Evolutionary conservation across 1,284 basidiomycete genomes (phyloP).

Genomic region (Moniliophthora roreri): DNA sequence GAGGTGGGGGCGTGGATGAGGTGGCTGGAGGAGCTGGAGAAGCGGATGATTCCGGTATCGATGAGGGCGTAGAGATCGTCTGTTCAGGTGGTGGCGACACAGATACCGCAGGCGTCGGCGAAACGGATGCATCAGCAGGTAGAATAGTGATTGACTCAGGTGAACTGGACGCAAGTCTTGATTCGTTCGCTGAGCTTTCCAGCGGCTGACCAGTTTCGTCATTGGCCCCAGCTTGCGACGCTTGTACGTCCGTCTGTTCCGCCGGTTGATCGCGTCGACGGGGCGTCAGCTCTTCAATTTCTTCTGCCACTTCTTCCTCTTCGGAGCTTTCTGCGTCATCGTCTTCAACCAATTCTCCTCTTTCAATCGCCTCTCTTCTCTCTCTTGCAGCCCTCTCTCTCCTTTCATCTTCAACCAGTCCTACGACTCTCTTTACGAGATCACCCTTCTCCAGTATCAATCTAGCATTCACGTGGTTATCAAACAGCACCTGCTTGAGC

Average conservation of each 20-base stretch:
- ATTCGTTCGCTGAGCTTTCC: too few relatives aligned
- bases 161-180: too few relatives aligned
- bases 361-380: conserved; percentile 37
- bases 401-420: conserved; percentile 67
- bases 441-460: conserved; percentile 73
- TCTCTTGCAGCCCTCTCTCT: conserved; percentile 52
- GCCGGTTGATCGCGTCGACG: not conserved
- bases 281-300: not conserved
- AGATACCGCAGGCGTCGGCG: too few relatives aligned
- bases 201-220: too few relatives aligned
- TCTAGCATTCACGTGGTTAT: conserved; percentile 65
- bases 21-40: not conserved
- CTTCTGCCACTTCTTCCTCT: not conserved
- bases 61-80: too few relatives aligned
- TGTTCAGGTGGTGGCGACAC: not conserved
- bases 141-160: too few relatives aligned
- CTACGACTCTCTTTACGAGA: conserved; percentile 66
- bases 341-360: conserved; percentile 30
- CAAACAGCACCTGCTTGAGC: conserved; percentile 76
- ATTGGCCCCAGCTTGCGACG: too few relatives aligned
- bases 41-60: conserved; percentile 4
- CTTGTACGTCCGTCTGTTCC: too few relatives aligned
- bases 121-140: too few relatives aligned
- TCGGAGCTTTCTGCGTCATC: conserved; percentile 9
- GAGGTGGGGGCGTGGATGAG: conserved; percentile 18